These are phyloP conservation scores for Silene latifolia DNA, from an alignment of 148 eudicot genomes.

Conservation along the genomic window DNA sequence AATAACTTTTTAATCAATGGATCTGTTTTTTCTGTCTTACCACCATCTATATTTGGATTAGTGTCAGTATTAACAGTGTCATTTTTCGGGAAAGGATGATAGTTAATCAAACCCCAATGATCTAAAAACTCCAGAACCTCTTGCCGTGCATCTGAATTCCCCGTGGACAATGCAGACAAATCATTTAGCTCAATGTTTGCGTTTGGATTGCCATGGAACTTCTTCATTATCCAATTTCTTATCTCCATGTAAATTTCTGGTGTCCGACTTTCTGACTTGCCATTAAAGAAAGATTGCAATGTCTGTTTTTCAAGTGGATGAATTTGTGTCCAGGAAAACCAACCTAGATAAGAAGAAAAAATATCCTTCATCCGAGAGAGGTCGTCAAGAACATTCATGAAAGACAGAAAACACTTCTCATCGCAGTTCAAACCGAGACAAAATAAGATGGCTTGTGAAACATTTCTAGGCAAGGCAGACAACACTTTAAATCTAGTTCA, in stretches of 20 bases:
- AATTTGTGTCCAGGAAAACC: slow-evolving; percentile 87
- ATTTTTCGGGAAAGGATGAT: slow-evolving; percentile 64
- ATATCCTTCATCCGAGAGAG: background rate
- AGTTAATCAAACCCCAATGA: slow-evolving; percentile 96
- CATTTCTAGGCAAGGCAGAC: background rate
- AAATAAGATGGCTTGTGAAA: background rate
- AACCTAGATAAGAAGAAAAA: slow-evolving; percentile 43
- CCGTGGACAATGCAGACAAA: slow-evolving; percentile 65
- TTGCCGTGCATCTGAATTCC: slow-evolving; percentile 66
- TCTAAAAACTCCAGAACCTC: slow-evolving; percentile 95
- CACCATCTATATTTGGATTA: slow-evolving; percentile 33
- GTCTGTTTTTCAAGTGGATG: slow-evolving; percentile 75
- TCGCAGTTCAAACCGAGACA: background rate
- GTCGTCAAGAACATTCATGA: background rate
- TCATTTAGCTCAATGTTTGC: slow-evolving; percentile 58
- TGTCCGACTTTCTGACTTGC: slow-evolving; percentile 67
- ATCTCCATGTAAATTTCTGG: slow-evolving; percentile 72
- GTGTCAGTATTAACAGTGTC: slow-evolving; percentile 30
- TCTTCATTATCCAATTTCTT: slow-evolving; percentile 87
- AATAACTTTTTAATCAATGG: slow-evolving; percentile 61
- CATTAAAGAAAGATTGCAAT: slow-evolving; percentile 75
- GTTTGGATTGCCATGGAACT: slow-evolving; percentile 69
- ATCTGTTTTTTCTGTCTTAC: slow-evolving; percentile 36
- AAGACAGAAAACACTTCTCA: background rate
- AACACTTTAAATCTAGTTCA: background rate